These are phyloP conservation scores for Sugiyamaella sp. DNA, from an alignment of 1,139 yeast species.

Conservation along the genomic window DNA sequence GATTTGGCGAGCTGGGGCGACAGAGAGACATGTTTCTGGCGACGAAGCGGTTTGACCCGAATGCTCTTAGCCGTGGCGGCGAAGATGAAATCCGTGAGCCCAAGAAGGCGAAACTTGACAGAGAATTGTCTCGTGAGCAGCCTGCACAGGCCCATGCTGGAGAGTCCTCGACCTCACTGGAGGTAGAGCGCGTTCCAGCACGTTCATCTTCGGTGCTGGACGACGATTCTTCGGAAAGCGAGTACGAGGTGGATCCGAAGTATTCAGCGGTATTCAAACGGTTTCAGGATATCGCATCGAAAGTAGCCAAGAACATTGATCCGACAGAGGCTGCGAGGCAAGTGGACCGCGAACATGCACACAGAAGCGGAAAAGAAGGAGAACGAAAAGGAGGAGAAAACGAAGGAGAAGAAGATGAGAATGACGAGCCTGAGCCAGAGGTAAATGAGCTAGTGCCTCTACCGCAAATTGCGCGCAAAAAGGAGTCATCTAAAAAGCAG, in stretches of 20 bases:
- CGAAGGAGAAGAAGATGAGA: slow-evolving; percentile 28
- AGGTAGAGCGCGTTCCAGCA: slow-evolving; percentile 8
- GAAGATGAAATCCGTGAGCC: slow-evolving; percentile 21
- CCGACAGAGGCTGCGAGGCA: slow-evolving; percentile 6
- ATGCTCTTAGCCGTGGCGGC: slow-evolving; percentile 21
- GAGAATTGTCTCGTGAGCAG: background rate
- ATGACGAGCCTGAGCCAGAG: slow-evolving; percentile 27
- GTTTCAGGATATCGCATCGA: slow-evolving; percentile 22
- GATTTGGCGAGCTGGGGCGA: too few relatives aligned
- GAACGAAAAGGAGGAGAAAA: slow-evolving; percentile 14
- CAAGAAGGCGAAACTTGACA: slow-evolving; percentile 18
- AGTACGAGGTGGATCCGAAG: slow-evolving; percentile 28
- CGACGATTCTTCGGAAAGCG: slow-evolving; percentile 10
- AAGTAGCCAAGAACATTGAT: slow-evolving; percentile 12
- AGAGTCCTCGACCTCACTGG: too few relatives aligned
- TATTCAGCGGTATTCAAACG: slow-evolving; percentile 27
- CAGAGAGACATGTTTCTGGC: slow-evolving; percentile 27
- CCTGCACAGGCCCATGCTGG: too few relatives aligned
- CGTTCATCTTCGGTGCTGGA: slow-evolving; percentile 9
- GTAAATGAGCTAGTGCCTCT: slow-evolving; percentile 64
- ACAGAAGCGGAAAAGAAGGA: background rate
- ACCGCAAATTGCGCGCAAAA: slow-evolving; percentile 74
- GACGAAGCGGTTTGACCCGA: slow-evolving; percentile 32
- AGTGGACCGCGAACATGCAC: slow-evolving; percentile 2
- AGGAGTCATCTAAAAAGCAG: slow-evolving; percentile 13